Evolutionary conservation across 768 basidiomycete species (phyloP), one percentile per base, ranked within the genome.

Genomic region (Russula virescens): DNA sequence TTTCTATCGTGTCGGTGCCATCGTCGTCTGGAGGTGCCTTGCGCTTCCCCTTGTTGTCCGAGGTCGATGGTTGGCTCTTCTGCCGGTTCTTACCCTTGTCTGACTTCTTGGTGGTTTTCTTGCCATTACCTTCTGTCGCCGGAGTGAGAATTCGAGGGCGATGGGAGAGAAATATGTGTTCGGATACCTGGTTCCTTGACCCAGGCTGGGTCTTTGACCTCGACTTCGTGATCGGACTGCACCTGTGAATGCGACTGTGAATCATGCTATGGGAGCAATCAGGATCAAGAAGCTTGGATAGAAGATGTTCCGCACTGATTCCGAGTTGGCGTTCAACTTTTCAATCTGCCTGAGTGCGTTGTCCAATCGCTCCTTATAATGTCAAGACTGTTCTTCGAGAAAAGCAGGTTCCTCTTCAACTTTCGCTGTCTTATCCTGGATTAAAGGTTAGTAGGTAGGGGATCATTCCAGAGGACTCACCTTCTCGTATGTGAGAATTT

Each of bases 401-500:
- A 64, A 26, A 67, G 49, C 18, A 28, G 34, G 62, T 58, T 58
- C 62, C 57, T 68, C 68, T 47, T 66, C 55, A 14, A 35, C 62
- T 48, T 42, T 64, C 61, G 58, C 66, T 61, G 72, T 71, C 53
- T 72, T 73, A 43, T 75, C 58, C 54, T 64, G 60, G 5, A 46
- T 11, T n/a, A 53, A 38, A 23, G 45, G 21, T 55, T 46, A 56
- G 46, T 25, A 14, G 5, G 34, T 45, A 55, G 31, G 40, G 38
- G 50, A 6, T 11, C 6, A 11, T 40, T 52, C 5, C 23, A 4
- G 9, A 25, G 34, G 18, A 48, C 76, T 28, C 59, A 91, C 95
- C 79, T 89, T 91, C 70, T 97, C 94, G 69, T 89, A 93, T 0
- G 83, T 89, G 54, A 98, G 75, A 55, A 98, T 91, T 55, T 88